A percentile compares a stretch with the other conserved stretches of the same genome.
Conservation (phyloP, 805 yeast genomes). For the Grigorovia transvaalensis region DNA sequence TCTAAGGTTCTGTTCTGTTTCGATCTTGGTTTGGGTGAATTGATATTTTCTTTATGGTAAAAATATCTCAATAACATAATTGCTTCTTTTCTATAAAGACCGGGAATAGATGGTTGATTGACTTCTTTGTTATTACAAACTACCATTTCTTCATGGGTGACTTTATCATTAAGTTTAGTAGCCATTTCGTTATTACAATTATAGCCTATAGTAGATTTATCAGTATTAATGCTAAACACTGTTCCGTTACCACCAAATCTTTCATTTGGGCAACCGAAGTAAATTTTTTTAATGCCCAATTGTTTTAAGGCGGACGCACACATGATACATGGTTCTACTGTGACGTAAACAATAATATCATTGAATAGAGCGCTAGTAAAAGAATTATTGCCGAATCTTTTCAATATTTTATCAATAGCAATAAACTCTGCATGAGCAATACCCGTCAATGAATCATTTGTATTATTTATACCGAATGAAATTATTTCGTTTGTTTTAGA, state of each 20-base stretch:
- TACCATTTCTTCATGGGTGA: too few species aligned
- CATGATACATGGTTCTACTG: conserved; percentile 98
- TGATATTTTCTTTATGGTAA: conserved; percentile 73
- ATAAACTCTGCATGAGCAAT: conserved; percentile 88
- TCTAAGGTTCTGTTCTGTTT: conserved; percentile 61
- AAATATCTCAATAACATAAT: conserved; percentile 71
- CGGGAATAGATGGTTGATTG: conserved; percentile 47
- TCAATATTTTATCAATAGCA: conserved; percentile 51
- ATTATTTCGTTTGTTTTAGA: conserved; percentile 37
- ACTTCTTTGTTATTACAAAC: too few species aligned
- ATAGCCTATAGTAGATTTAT: conserved; percentile 20
- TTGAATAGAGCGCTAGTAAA: conserved; percentile 19
- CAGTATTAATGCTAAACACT: conserved; percentile 51
- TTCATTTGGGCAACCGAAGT: conserved; percentile 90
- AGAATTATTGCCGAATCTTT: conserved; percentile 14
- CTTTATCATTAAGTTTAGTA: too few species aligned
- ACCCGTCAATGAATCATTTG: conserved; percentile 77
- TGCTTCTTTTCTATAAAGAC: conserved; percentile 71
- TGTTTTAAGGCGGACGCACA: conserved; percentile 90
- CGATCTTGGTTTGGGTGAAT: conserved; percentile 71
- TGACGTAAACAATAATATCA: conserved; percentile 68
- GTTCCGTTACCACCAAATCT: conserved; percentile 96
- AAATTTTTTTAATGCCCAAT: conserved; percentile 58
- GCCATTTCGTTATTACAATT: too few species aligned
- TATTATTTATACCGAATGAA: conserved; percentile 74